Base-by-base conservation (phyloP, 2,329 filamentous ascomycete genomes). In the Fusarium nisikadoi region DNA sequence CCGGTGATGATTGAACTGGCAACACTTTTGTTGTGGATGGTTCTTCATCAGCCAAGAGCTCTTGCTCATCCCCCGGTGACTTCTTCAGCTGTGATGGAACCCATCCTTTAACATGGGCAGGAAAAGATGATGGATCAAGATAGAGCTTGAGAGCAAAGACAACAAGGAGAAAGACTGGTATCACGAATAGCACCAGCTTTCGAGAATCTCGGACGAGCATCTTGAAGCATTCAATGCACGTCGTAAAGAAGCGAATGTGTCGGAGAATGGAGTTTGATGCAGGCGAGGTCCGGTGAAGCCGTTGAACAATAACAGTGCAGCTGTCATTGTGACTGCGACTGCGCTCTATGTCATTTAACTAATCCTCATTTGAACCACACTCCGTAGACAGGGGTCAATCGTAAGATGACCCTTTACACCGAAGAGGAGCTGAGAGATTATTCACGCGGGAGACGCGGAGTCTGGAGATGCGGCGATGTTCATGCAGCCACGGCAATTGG, bases 201-300 rank as follows among this genome's bases (percentile, higher is more conserved):
- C 75, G 78, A 29, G 79, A 62, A 55, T 82, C 80, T 52, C 77
- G 75, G 29, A 78, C 72, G 38, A 82, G 62, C 81, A 82, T 82
- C 39, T 54, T 72, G 74, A 45, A 49, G 31, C 19, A 12, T 54
- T n/a, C 20, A 46, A 14, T n/a, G 33, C 49, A 39, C 33, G 33
- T 49, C 33, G 43, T 31, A 27, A 14, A 62, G 41, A 33, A 55
- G 16, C n/a, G 53, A 52, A 25, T 31, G 47, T 61, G 45, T 52
- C 12, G 23, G 45, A 46, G 16, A 17, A 64, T 43, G 60, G 50
- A 52, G 39, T 59, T 53, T 54, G 41, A 38, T 27, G 36, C 52
- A 42, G 41, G 45, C 54, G 47, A 36, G 45, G 52, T 41, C 56
- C 23, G 23, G 38, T 47, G 35, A 59, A 39, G 25, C 35, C 45